Conservation (phyloP, 768 basidiomycete genomes). For the Cantharellus cinnabarinus region DNA sequence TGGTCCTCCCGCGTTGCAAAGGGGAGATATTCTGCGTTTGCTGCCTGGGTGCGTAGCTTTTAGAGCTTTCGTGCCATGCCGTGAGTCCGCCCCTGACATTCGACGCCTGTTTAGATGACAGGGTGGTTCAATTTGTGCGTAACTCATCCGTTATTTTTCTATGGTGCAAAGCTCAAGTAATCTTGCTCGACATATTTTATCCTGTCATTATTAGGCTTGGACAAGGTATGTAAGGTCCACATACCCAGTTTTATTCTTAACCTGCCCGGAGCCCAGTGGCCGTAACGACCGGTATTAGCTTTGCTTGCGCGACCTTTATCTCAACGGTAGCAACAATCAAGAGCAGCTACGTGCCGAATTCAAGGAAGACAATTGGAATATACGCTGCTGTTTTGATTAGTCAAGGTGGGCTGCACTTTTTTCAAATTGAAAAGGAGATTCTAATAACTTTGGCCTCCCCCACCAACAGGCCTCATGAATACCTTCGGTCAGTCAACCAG, state of each 20-base stretch:
- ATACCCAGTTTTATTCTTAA: neutral
- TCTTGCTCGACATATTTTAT: neutral
- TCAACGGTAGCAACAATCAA: conserved; percentile 41
- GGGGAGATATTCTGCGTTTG: conserved; percentile 31
- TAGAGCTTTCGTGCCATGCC: neutral
- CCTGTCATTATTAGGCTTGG: neutral
- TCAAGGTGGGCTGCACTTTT: conserved; percentile 25
- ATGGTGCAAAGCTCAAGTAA: neutral
- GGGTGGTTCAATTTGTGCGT: conserved; percentile 11
- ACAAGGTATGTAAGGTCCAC: neutral
- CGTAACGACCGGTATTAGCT: conserved; percentile 57
- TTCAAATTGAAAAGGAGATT: neutral
- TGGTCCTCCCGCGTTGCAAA: conserved; percentile 59
- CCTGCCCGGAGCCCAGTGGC: conserved; percentile 33
- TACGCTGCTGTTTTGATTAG: conserved; percentile 48
- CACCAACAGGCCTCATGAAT: conserved; percentile 35
- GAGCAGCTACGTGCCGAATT: conserved; percentile 34
- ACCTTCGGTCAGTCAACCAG: conserved; percentile 31
- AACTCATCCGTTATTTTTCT: neutral
- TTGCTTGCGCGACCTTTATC: conserved; percentile 46
- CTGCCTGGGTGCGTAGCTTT: conserved; percentile 34
- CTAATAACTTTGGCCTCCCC: neutral
- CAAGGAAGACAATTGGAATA: conserved; percentile 41
- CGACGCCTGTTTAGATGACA: conserved; percentile 3
- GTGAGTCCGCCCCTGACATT: neutral